phyloP scores from a whole-genome alignment of 257 asterid genomes.

The Solanum phureja region DNA sequence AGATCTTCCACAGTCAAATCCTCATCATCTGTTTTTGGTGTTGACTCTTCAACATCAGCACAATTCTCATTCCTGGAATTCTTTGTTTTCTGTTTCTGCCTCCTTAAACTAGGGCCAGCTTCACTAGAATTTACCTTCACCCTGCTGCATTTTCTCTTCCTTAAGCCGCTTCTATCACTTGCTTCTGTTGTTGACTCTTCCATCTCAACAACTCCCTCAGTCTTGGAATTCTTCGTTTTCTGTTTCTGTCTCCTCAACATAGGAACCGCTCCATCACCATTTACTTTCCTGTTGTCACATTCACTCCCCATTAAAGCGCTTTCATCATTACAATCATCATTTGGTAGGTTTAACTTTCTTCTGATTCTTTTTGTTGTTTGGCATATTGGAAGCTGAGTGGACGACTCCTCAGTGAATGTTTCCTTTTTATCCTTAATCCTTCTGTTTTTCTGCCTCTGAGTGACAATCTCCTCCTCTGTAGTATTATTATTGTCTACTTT shows the following conservation, averaged over 20 bases:
- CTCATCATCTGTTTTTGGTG: slow-evolving; percentile 4
- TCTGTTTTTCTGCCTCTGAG: not conserved
- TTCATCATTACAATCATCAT: slow-evolving; percentile 1
- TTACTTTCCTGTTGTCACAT: not conserved
- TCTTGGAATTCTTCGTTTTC: not conserved
- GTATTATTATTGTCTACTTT: not conserved
- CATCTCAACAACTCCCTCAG: not conserved
- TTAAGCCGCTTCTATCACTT: not conserved
- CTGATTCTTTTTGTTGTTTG: not conserved
- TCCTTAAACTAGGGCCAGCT: not conserved
- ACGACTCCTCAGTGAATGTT: not conserved
- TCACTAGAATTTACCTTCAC: not conserved
- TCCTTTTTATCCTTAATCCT: not conserved
- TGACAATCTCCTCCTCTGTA: not conserved
- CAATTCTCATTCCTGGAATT: not conserved
- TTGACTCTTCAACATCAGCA: not conserved
- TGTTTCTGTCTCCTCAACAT: not conserved
- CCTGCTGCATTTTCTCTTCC: not conserved
- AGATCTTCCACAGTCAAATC: slow-evolving; percentile 8
- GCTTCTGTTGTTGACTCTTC: not conserved
- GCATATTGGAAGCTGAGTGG: not conserved
- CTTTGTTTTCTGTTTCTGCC: not conserved
- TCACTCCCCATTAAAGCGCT: not conserved
- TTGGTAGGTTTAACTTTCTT: slow-evolving; percentile 2
- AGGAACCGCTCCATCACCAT: not conserved